Conservation (phyloP, 2,329 filamentous ascomycete genomes). For the Pseudocercospora fijiensis region DNA sequence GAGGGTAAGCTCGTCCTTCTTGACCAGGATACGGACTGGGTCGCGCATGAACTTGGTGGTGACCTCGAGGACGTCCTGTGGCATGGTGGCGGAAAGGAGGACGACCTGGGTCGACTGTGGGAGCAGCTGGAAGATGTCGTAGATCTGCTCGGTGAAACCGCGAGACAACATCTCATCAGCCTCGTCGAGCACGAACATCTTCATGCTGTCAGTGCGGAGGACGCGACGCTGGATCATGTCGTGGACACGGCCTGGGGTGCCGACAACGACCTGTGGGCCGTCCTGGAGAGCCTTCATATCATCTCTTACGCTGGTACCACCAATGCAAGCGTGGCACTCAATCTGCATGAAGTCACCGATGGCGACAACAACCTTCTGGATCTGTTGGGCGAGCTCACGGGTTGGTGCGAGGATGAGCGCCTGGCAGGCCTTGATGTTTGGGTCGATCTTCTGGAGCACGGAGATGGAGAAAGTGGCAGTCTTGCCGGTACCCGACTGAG, state of each 20-base stretch:
- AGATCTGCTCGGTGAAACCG: slow-evolving; percentile 99
- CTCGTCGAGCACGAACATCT: slow-evolving; percentile 99
- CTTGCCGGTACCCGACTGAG: slow-evolving; percentile 99
- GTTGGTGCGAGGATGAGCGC: slow-evolving; percentile 96
- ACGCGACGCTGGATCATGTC: slow-evolving; percentile 99
- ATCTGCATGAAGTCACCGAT: slow-evolving; percentile 99
- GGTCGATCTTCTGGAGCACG: slow-evolving; percentile 97
- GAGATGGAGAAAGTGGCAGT: slow-evolving; percentile 99
- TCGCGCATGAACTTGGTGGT: slow-evolving; percentile 99
- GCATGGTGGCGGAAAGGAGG: slow-evolving; percentile 96
- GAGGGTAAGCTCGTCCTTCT: slow-evolving; percentile 99
- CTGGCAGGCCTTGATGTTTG: slow-evolving; percentile 92
- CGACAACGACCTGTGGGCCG: slow-evolving; percentile 94
- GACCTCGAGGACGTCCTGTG: slow-evolving; percentile 97
- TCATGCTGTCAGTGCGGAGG: slow-evolving; percentile 96
- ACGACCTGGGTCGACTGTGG: slow-evolving; percentile 98
- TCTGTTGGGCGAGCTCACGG: slow-evolving; percentile 97
- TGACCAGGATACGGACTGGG: slow-evolving; percentile 97
- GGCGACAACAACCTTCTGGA: slow-evolving; percentile 98
- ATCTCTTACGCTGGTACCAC: slow-evolving; percentile 95
- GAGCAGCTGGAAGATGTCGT: slow-evolving; percentile 99
- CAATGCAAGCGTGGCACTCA: slow-evolving; percentile 98
- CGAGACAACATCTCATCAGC: slow-evolving; percentile 99
- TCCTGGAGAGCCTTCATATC: slow-evolving; percentile 98
- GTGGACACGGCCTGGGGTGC: slow-evolving; percentile 96